These are phyloP conservation scores for Phellinidium pouzarii DNA, from an alignment of 1,284 basidiomycete species.

Conservation along the genomic window DNA sequence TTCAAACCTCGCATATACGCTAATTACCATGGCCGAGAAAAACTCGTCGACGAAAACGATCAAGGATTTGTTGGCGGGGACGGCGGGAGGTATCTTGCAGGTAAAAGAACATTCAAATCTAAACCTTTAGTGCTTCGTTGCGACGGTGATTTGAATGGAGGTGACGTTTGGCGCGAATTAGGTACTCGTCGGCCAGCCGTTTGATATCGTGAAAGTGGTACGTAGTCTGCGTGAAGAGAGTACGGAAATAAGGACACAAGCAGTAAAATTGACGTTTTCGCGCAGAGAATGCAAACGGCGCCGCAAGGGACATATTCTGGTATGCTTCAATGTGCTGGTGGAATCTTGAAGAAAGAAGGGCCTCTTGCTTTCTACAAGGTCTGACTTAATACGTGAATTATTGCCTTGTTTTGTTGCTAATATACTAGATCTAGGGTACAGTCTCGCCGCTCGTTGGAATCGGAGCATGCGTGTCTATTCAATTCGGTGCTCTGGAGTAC, in stretches of 20 bases:
- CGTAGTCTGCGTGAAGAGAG: constrained; percentile 28
- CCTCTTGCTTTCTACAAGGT: constrained; percentile 96
- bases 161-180: constrained; percentile 26
- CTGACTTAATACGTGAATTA: constrained; percentile 17
- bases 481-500: constrained; percentile 90
- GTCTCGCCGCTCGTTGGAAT: constrained; percentile 91
- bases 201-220: constrained; percentile 95
- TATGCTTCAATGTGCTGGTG: constrained; percentile 84
- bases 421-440: constrained; percentile 59
- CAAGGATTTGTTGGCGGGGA: constrained; percentile 40
- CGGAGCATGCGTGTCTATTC: constrained; percentile 92
- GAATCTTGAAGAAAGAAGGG: constrained; percentile 87
- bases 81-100: constrained; percentile 44
- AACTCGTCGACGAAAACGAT: constrained; percentile 22
- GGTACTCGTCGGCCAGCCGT: constrained; percentile 91
- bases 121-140: background rate
- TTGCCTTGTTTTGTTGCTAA: background rate
- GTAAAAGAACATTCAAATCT: constrained; percentile 23
- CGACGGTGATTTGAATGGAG: constrained; percentile 17
- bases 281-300: constrained; percentile 89
- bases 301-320: constrained; percentile 83
- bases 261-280: constrained; percentile 15
- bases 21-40: constrained; percentile 13
- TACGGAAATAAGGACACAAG: constrained; percentile 13
- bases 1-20: background rate